phyloP scores from a whole-genome alignment of 2,329 filamentous ascomycete genomes.

The Ophiostoma pallidulum region DNA sequence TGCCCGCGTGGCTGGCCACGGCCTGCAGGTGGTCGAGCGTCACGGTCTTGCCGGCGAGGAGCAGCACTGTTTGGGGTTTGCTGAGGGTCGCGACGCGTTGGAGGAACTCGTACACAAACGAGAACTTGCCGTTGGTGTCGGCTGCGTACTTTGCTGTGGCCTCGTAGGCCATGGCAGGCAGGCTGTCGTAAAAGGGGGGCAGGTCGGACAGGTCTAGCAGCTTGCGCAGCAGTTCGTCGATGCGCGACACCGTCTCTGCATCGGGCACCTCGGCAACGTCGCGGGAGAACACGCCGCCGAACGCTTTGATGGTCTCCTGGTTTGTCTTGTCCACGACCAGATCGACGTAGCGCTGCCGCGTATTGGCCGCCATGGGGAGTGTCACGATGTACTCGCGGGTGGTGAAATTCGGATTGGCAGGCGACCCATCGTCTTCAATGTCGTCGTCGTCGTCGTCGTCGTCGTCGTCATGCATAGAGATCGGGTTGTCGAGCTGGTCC shows the following conservation, averaged over 20 bases:
- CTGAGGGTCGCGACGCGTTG: conserved; percentile 32
- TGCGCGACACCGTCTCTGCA: conserved; percentile 30
- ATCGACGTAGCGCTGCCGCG: conserved; percentile 43
- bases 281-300: conserved; percentile 33
- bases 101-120: conserved; percentile 48
- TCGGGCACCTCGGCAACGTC: conserved; percentile 32
- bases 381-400: conserved; percentile 42
- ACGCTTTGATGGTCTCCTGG: conserved; percentile 35
- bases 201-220: conserved; percentile 49
- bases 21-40: conserved; percentile 43
- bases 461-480: not conserved
- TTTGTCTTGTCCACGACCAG: conserved; percentile 35
- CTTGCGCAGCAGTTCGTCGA: conserved; percentile 42
- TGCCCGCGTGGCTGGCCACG: conserved; percentile 33
- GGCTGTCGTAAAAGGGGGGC: conserved; percentile 41
- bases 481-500: not conserved
- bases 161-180: conserved; percentile 30
- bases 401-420: conserved; percentile 2
- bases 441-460: conserved; percentile 3
- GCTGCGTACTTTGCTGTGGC: conserved; percentile 44
- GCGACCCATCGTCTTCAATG: not conserved
- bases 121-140: conserved; percentile 50
- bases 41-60: conserved; percentile 42
- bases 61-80: conserved; percentile 41
- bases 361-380: conserved; percentile 45